A percentile compares a stretch with the other conserved stretches of the same genome.
These are phyloP conservation scores for Amanita pallidorosea DNA, from an alignment of 768 basidiomycete genomes.

Conservation along the genomic window DNA sequence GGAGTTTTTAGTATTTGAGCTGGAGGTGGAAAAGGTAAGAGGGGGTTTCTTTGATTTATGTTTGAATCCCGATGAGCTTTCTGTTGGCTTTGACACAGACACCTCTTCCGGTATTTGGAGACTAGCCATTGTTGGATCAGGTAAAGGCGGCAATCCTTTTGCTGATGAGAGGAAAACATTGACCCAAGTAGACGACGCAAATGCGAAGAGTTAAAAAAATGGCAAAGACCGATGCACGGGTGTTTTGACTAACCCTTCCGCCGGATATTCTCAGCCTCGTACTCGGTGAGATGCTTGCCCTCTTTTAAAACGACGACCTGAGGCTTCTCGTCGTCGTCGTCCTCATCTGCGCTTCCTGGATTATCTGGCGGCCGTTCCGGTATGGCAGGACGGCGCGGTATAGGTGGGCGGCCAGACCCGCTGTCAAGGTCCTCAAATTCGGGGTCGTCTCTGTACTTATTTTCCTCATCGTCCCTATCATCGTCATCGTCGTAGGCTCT, in stretches of 20 bases:
- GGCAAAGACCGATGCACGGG: neutral
- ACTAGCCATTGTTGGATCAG: conserved; percentile 19
- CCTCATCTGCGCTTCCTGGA: conserved; percentile 66
- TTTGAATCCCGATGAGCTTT: conserved; percentile 3
- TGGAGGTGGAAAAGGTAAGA: conserved; percentile 35
- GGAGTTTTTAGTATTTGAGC: conserved; percentile 16
- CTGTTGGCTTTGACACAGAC: conserved; percentile 14
- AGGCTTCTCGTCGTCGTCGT: conserved; percentile 68
- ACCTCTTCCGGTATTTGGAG: conserved; percentile 7
- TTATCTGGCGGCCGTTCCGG: conserved; percentile 58
- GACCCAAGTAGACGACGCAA: neutral
- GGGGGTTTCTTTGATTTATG: conserved; percentile 11
- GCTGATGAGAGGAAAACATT: conserved; percentile 24
- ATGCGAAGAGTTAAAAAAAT: conserved; percentile 1
- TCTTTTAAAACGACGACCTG: conserved; percentile 83
- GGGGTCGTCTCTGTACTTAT: neutral
- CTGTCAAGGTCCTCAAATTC: conserved; percentile 47
- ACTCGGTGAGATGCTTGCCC: conserved; percentile 76
- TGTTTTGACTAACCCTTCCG: conserved; percentile 47
- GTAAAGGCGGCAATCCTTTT: conserved; percentile 48
- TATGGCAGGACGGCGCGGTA: conserved; percentile 52
- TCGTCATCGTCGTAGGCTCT: conserved; percentile 32
- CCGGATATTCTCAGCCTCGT: conserved; percentile 69
- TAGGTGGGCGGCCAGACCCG: conserved; percentile 62
- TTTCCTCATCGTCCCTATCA: conserved; percentile 27